These are phyloP conservation scores for Cercospora beticola DNA, from an alignment of 2,329 filamentous ascomycete species.

Conservation along the genomic window DNA sequence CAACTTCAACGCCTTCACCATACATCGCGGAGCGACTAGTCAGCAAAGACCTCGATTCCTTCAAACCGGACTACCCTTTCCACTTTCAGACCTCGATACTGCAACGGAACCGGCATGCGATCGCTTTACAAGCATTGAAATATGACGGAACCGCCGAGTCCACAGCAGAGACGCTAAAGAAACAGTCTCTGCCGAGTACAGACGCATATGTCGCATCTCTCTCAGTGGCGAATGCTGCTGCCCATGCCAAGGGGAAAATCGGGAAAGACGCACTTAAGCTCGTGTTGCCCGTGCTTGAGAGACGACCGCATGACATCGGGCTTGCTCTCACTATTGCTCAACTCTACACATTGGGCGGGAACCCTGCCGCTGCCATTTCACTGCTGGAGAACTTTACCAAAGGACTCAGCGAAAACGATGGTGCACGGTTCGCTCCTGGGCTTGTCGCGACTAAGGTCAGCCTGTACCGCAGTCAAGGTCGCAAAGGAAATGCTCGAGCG, in stretches of 20 bases:
- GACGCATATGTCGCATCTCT: conserved; percentile 51
- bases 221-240: conserved; percentile 70
- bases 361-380: conserved; percentile 70
- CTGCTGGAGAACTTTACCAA: conserved; percentile 74
- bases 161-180: conserved; percentile 52
- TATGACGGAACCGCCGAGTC: conserved; percentile 62
- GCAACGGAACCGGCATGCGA: conserved; percentile 61
- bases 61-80: conserved; percentile 66
- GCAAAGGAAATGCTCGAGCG: conserved; percentile 67
- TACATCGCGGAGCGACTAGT: conserved; percentile 65
- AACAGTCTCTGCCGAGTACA: conserved; percentile 45
- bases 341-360: conserved; percentile 71
- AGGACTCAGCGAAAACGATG: conserved; percentile 66
- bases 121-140: conserved; percentile 68
- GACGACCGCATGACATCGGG: conserved; percentile 75
- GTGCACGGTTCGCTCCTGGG: conserved; percentile 79
- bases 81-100: conserved; percentile 65
- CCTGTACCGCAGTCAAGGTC: conserved; percentile 73
- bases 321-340: conserved; percentile 77
- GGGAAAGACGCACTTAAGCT: conserved; percentile 69
- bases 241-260: conserved; percentile 62
- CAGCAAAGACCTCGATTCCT: conserved; percentile 53
- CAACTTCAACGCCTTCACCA: conserved; percentile 57
- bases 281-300: conserved; percentile 68
- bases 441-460: conserved; percentile 77